Conservation (phyloP, 2,329 filamentous ascomycete species). For the Fusarium tuaranense region DNA sequence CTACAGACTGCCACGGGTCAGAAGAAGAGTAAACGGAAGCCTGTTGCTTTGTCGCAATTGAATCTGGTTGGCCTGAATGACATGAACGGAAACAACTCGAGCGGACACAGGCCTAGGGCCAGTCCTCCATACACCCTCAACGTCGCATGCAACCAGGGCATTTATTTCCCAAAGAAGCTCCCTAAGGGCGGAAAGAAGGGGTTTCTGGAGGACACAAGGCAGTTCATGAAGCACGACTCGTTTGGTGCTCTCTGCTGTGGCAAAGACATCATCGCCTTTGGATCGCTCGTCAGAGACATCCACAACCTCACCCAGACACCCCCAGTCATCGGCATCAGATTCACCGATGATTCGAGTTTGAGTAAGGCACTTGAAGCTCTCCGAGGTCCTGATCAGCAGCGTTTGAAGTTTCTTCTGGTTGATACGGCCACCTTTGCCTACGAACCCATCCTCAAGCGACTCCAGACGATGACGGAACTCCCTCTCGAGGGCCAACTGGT, state of each 20-base stretch:
- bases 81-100: constrained; percentile 34
- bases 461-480: constrained; percentile 67
- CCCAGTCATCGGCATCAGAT: constrained; percentile 63
- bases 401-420: constrained; percentile 66
- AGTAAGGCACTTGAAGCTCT: constrained; percentile 60
- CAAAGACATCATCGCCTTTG: constrained; percentile 69
- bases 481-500: constrained; percentile 68
- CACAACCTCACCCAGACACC: constrained; percentile 56
- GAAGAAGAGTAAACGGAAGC: constrained; percentile 59
- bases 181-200: constrained; percentile 49
- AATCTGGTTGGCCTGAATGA: constrained; percentile 53
- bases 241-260: constrained; percentile 70
- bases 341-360: constrained; percentile 60
- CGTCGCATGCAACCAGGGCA: constrained; percentile 55
- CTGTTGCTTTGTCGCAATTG: constrained; percentile 55
- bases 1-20: constrained; percentile 61
- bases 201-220: constrained; percentile 59
- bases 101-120: constrained; percentile 20
- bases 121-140: constrained; percentile 51
- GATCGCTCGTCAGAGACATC: constrained; percentile 64
- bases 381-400: constrained; percentile 33
- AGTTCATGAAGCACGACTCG: constrained; percentile 68
- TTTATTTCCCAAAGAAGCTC: constrained; percentile 56
- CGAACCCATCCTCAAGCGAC: constrained; percentile 71
- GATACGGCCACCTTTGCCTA: constrained; percentile 77